Evolutionary conservation across 768 basidiomycete genomes (phyloP).

Genomic region (Megacollybia marginata): DNA sequence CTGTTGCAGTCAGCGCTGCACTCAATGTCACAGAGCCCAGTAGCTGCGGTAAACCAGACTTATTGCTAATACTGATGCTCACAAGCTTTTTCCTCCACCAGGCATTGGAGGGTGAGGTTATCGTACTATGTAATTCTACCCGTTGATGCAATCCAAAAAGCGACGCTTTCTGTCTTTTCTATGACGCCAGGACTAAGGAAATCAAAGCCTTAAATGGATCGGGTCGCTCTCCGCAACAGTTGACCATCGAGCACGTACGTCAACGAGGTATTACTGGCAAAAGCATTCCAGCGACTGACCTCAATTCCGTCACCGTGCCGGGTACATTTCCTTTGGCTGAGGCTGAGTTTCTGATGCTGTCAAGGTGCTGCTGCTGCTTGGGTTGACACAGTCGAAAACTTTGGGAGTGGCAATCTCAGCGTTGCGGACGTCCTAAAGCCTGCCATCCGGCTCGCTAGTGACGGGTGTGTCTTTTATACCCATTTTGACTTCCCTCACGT

Average conservation of each 20-base stretch:
- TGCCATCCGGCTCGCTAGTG: slow-evolving; percentile 86
- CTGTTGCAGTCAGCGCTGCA: slow-evolving; percentile 88
- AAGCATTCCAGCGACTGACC: slow-evolving; percentile 69
- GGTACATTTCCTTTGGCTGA: slow-evolving; percentile 28
- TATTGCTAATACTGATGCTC: no score
- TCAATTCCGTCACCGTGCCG: slow-evolving; percentile 91
- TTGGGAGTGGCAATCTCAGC: slow-evolving; percentile 68
- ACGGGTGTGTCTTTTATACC: slow-evolving; percentile 50
- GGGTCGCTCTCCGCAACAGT: slow-evolving; percentile 74
- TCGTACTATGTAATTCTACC: neutral
- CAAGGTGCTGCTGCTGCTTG: slow-evolving; percentile 91
- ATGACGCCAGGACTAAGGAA: slow-evolving; percentile 70
- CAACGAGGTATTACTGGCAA: slow-evolving; percentile 59
- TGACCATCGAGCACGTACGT: slow-evolving; percentile 68
- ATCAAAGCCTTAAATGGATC: slow-evolving; percentile 92
- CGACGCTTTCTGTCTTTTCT: slow-evolving; percentile 92
- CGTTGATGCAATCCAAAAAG: slow-evolving; percentile 24
- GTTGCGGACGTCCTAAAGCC: slow-evolving; percentile 73
- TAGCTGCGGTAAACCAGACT: slow-evolving; percentile 50
- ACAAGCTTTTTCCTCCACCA: no score
- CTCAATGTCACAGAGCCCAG: slow-evolving; percentile 88
- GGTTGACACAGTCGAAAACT: slow-evolving; percentile 78
- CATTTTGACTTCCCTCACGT: neutral
- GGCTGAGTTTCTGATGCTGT: slow-evolving; percentile 12
- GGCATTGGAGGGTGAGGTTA: slow-evolving; percentile 65